Conservation (phyloP, 148 eudicot species). For the Nepenthes gracilis region DNA sequence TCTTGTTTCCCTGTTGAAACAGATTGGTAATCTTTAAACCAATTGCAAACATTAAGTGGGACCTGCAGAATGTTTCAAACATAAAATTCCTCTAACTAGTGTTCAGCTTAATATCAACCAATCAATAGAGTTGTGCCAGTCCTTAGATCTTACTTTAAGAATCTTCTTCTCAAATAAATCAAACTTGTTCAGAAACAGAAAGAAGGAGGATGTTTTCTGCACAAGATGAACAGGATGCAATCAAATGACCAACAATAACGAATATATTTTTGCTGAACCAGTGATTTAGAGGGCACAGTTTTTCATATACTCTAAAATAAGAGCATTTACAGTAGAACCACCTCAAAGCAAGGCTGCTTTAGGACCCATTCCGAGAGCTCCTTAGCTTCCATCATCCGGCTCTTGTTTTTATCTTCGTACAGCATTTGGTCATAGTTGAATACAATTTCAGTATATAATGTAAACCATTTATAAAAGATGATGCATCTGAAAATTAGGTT, state of each 20-base stretch:
- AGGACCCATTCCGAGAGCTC: constrained; percentile 97
- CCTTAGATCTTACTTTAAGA: constrained; percentile 48
- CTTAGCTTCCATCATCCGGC: constrained; percentile 84
- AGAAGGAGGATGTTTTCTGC: constrained; percentile 89
- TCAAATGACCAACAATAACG: too few species aligned
- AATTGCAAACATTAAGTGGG: constrained; percentile 57
- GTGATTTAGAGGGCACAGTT: not conserved
- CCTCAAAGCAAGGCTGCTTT: constrained; percentile 91
- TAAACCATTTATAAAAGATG: not conserved
- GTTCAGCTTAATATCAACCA: too few species aligned
- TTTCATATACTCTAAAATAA: too few species aligned
- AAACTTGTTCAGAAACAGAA: too few species aligned
- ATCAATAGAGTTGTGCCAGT: too few species aligned
- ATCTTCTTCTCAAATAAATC: too few species aligned
- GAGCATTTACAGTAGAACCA: not conserved
- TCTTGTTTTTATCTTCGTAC: constrained; percentile 78
- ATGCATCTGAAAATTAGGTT: too few species aligned
- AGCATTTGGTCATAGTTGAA: constrained; percentile 90
- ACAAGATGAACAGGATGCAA: too few species aligned
- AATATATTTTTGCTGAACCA: not conserved
- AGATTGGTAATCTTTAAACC: constrained; percentile 95
- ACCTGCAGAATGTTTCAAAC: too few species aligned
- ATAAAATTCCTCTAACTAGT: constrained; percentile 9
- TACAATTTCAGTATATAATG: too few species aligned
- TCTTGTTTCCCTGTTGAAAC: constrained; percentile 88